Evolutionary conservation across 805 yeast species (phyloP).

Genomic region (Hemisphaericaspora nanyangensis): DNA sequence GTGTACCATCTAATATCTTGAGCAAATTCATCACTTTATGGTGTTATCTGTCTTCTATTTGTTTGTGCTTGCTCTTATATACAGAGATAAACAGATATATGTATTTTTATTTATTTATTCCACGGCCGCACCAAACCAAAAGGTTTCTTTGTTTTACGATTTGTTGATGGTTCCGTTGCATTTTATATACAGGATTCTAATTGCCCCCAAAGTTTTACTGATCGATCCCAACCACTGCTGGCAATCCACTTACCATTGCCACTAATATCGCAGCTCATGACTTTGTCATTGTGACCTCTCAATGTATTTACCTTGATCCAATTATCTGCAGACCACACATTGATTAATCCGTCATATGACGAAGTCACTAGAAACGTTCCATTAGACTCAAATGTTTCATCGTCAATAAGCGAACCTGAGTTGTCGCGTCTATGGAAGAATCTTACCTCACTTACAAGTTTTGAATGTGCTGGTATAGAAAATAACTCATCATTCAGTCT

Average conservation of each 20-base stretch:
- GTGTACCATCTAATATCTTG: conserved; percentile 74
- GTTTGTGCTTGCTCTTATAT: no score
- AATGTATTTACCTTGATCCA: conserved; percentile 60
- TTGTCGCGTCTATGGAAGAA: conserved; percentile 35
- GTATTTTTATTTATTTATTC: no score
- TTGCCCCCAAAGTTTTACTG: conserved; percentile 65
- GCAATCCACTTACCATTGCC: conserved; percentile 41
- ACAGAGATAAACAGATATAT: no score
- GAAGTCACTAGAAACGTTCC: conserved; percentile 55
- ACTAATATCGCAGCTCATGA: conserved; percentile 64
- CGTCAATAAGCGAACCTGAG: conserved; percentile 11
- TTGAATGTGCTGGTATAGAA: conserved; percentile 72
- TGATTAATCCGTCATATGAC: conserved; percentile 69
- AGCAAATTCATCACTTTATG: conserved; percentile 73
- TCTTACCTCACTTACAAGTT: conserved; percentile 61
- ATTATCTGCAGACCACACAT: conserved; percentile 59
- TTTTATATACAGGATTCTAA: no score
- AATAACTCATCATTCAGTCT: conserved; percentile 30
- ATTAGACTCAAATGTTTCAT: conserved; percentile 4
- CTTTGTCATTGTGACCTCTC: conserved; percentile 58
- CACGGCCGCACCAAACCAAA: no score
- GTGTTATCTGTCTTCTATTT: no score
- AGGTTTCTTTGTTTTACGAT: no score
- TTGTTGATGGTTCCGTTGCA: no score
- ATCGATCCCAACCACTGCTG: conserved; percentile 82